These are phyloP conservation scores for Fusarium agapanthi DNA, from an alignment of 2,329 filamentous ascomycete genomes.

Conservation along the genomic window DNA sequence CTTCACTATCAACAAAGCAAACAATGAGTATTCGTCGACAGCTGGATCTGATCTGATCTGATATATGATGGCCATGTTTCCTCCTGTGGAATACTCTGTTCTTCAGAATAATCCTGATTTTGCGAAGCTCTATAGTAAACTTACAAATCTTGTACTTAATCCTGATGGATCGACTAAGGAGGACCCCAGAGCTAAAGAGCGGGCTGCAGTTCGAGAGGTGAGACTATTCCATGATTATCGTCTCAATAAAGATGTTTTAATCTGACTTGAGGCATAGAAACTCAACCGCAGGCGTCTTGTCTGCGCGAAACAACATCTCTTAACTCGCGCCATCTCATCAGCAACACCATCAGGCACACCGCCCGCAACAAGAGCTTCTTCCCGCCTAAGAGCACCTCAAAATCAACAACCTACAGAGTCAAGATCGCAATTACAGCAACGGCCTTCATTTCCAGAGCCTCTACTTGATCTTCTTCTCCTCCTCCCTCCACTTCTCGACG, in stretches of 20 bases:
- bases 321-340: constrained; percentile 59
- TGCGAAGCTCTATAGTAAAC: constrained; percentile 63
- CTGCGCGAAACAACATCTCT: constrained; percentile 59
- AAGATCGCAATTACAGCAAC: constrained; percentile 26
- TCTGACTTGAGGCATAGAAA: constrained; percentile 49
- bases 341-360: constrained; percentile 48
- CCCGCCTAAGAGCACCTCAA: constrained; percentile 35
- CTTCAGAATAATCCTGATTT: constrained; percentile 68
- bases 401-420: constrained; percentile 34
- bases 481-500: constrained; percentile 58
- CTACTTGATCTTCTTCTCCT: constrained; percentile 64
- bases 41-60: not conserved
- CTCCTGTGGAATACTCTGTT: constrained; percentile 64
- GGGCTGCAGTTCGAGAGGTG: constrained; percentile 60
- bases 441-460: constrained; percentile 50
- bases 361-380: constrained; percentile 37
- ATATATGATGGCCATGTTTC: constrained; percentile 57
- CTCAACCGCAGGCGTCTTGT: constrained; percentile 59
- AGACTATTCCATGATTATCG: not conserved
- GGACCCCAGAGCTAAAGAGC: constrained; percentile 59
- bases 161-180: constrained; percentile 65
- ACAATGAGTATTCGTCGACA: not conserved
- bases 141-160: constrained; percentile 64
- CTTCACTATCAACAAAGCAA: constrained; percentile 18
- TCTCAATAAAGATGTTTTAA: not conserved